Base-by-base conservation (phyloP, 352 stramenopile species). In the Pythium plurisporium region DNA sequence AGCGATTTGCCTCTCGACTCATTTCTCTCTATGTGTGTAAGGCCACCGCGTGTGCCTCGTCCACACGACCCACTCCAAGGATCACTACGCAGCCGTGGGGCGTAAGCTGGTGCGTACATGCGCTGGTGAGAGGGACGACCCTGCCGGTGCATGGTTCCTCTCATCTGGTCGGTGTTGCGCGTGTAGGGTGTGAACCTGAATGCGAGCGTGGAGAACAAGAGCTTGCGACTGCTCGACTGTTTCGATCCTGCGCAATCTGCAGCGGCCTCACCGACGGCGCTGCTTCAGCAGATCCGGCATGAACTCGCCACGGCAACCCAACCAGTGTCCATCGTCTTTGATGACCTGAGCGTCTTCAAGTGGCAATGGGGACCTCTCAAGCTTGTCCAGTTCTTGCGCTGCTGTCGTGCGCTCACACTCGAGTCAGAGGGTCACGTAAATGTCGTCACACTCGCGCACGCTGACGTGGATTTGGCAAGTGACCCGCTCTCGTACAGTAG, bases 31-130 rank as follows among this genome's bases (percentile, higher is more conserved):
- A 14, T 6, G 3, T 36, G 1, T 2, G 14, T 12, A 33, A 84
- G 75, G 65, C 0, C 75, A 87, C 64, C 74, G 74, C 49, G 77
- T 91, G 43, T 88, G 74, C 59, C 73, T 89, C 49, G 62, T 86
- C 27, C 72, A 71, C 31, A 69, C 72, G 38, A 58, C 34, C 49
- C 72, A 86, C 15, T 73, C 68, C 1, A 70, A 67, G 14, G 79
- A 86, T 5, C 79, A 91, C 49, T 88, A 88, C 48, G 56, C 64
- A 8, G 72, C 76, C 4, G 73, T 91, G 8, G 79, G 72, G 12
- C 78, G 82, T 26, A 91, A 91, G 45, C 57, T 91, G 59, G 82
- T 89, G 50, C n/a, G n/a, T n/a, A n/a, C n/a, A n/a, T n/a, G n/a
- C n/a, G n/a, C n/a, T n/a, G n/a, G n/a, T n/a, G n/a, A n/a, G n/a